phyloP scores from a whole-genome alignment of 2,329 filamentous ascomycete genomes.

The Colletotrichum scovillei region DNA sequence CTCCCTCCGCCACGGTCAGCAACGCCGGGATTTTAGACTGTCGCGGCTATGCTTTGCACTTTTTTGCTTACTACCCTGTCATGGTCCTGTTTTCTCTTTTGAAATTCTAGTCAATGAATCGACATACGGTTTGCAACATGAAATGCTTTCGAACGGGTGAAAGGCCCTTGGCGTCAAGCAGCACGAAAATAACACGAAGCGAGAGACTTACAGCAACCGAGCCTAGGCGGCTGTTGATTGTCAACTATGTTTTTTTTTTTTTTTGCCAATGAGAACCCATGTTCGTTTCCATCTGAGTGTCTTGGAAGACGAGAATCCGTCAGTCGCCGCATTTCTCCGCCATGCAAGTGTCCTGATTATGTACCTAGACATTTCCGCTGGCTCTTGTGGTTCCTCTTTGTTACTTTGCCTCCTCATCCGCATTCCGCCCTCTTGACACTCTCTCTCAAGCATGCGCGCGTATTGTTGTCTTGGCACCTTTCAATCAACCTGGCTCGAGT shows the following conservation, averaged over 20 bases:
- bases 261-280: not conserved
- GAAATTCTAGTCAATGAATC: not conserved
- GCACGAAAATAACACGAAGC: conserved; percentile 1
- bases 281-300: not conserved
- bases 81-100: not conserved
- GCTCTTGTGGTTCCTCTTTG: not conserved
- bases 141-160: not conserved
- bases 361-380: not conserved
- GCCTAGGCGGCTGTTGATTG: not conserved
- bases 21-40: not conserved
- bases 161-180: not conserved
- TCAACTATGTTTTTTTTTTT: not conserved
- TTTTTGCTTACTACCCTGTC: not conserved
- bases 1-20: not conserved
- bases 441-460: conserved; percentile 8
- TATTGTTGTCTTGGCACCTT: conserved; percentile 20
- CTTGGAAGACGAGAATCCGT: not conserved
- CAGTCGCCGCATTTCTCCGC: conserved; percentile 1
- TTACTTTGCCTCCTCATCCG: not conserved
- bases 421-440: not conserved
- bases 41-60: not conserved
- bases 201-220: not conserved
- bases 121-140: not conserved
- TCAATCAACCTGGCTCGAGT: not conserved
- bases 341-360: not conserved